Base-by-base conservation (phyloP, 352 stramenopile species). In the Pythium oligandrum region DNA sequence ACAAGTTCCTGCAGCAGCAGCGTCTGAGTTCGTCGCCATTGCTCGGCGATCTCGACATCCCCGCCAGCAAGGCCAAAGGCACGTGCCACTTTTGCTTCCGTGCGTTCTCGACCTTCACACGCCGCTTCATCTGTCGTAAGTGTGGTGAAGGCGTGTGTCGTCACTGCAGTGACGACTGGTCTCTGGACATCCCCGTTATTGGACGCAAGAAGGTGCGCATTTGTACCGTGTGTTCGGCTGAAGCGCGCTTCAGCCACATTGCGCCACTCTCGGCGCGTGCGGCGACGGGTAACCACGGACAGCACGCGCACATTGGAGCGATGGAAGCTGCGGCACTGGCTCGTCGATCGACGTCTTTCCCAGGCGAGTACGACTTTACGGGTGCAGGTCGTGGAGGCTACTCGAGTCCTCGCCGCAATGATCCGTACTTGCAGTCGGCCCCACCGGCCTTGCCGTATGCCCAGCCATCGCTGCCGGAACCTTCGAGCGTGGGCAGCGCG, bases 1-100 rank as follows among this genome's bases (percentile, higher is more conserved):
- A 94, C 61, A 82, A 81, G 48, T 72, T 83, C 46, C 55, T 94
- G 43, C 83, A 94, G 65, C 77, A 85, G 55, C 81, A 94, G 60
- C 69, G 83, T 6, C 66, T 94, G 17, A 94, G 83, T 63, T 89
- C 71, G 26, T 86, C 73, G 7, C 78, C 77, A 3, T 51, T 94
- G 48, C 68, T 94, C 2, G 83, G 83, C 3, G 83, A 94, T 63
- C 62, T 94, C 17, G 83, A 94, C 44, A 75, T 94, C 42, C 54
- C 47, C 9, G 55, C 60, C 51, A 74, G 36, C 54, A 68, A 55
- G 45, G 51, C 49, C 44, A 73, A 53, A 31, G 60, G 66, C 30
- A 67, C 75, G 54, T 94, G 83, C 40, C 82, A 92, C 44, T 72
- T 84, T 45, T 94, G 83, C 38, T 90, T 84, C 51, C 75, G 79